A percentile compares a stretch with the other conserved stretches of the same genome.
phyloP scores from a whole-genome alignment of 2,329 filamentous ascomycete species.

The Seiridium cupressi region DNA sequence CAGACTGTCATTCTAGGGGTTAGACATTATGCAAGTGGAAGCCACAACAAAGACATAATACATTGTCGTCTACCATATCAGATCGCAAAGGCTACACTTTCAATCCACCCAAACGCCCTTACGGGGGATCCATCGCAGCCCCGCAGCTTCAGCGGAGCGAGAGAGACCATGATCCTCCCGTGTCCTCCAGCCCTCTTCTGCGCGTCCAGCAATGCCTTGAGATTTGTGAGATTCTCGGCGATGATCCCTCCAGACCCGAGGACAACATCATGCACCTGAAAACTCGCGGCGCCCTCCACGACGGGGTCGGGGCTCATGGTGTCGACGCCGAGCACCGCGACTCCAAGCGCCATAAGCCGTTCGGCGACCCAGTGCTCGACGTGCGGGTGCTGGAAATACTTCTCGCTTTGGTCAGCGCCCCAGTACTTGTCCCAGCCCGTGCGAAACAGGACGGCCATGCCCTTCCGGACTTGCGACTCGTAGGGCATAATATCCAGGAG shows the following conservation, averaged over 20 bases:
- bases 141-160: not conserved
- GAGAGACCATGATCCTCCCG: not conserved
- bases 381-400: constrained; percentile 1
- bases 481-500: not conserved
- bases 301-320: constrained; percentile 2
- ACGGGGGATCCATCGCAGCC: not conserved
- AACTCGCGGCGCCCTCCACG: not conserved
- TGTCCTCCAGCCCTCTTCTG: not conserved
- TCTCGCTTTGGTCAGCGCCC: not conserved
- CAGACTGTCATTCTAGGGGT: too few species aligned
- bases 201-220: not conserved
- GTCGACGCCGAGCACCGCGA: not conserved
- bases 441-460: constrained; percentile 1
- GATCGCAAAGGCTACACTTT: not conserved
- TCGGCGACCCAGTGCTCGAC: not conserved
- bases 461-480: not conserved
- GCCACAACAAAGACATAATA: too few species aligned
- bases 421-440: constrained; percentile 1
- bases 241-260: not conserved
- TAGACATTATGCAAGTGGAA: too few species aligned
- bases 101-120: not conserved
- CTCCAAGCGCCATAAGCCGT: not conserved
- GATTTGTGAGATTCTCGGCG: not conserved
- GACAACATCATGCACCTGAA: not conserved
- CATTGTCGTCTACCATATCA: too few species aligned